phyloP scores from a whole-genome alignment of 495 filamentous ascomycete species.

The Xylaria nigripes region DNA sequence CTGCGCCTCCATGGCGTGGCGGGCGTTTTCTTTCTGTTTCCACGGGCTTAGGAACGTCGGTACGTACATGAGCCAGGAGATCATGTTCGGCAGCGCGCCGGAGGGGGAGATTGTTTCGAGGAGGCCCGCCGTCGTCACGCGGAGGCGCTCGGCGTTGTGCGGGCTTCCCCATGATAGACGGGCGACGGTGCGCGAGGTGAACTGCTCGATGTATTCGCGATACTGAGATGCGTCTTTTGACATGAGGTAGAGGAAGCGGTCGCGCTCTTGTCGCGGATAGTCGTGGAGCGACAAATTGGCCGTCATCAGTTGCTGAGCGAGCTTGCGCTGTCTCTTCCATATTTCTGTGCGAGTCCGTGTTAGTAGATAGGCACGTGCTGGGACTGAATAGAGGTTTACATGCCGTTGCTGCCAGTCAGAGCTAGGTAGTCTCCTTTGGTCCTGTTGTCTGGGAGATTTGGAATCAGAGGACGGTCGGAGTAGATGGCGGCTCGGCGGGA shows the following conservation, averaged over 20 bases:
- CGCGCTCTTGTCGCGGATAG: conserved; percentile 47
- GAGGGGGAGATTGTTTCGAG: conserved; percentile 50
- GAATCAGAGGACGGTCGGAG: conserved; percentile 51
- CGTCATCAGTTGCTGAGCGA: conserved; percentile 50
- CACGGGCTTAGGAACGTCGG: conserved; percentile 40
- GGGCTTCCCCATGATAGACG: conserved; percentile 51
- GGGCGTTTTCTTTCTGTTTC: conserved; percentile 40
- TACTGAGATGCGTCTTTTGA: conserved; percentile 37
- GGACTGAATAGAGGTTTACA: background rate
- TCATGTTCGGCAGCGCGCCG: conserved; percentile 45
- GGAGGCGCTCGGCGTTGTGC: conserved; percentile 39
- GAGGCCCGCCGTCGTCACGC: conserved; percentile 48
- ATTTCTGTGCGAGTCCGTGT: conserved; percentile 29
- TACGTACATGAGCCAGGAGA: conserved; percentile 38
- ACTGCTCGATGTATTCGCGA: conserved; percentile 49
- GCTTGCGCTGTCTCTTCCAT: conserved; percentile 51
- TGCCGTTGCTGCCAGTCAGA: conserved; percentile 44
- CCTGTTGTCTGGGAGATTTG: conserved; percentile 46
- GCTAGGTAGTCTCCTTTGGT: conserved; percentile 50
- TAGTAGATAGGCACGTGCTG: background rate
- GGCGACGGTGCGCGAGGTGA: conserved; percentile 51
- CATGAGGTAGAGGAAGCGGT: conserved; percentile 44
- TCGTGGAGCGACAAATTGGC: conserved; percentile 36
- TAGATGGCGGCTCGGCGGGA: conserved; percentile 52
- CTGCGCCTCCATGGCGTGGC: conserved; percentile 32